phyloP scores from a whole-genome alignment of 306 rosid genomes.

The Abrus precatorius region DNA sequence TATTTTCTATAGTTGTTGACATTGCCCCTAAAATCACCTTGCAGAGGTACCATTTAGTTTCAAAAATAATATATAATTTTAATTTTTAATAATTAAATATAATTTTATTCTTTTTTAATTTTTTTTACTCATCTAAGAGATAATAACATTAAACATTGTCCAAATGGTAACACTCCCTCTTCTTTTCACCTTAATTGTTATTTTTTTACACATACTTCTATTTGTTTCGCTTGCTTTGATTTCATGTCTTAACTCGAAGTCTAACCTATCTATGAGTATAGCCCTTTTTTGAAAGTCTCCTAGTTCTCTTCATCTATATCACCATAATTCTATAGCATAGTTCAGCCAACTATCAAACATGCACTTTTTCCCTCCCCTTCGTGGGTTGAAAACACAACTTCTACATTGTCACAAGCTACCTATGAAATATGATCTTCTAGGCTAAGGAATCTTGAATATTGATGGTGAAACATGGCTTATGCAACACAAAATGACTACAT shows the following conservation, averaged over 20 bases:
- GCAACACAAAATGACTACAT: constrained; percentile 93
- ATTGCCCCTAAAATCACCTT: no score
- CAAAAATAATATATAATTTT: no score
- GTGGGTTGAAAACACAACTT: constrained; percentile 68
- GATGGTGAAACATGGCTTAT: constrained; percentile 94
- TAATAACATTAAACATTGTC: no score
- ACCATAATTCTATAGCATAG: constrained; percentile 56
- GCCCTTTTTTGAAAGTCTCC: constrained; percentile 84
- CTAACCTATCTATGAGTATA: constrained; percentile 78
- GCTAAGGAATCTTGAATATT: constrained; percentile 92
- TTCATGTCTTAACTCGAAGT: constrained; percentile 57
- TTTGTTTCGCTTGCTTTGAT: constrained; percentile 68
- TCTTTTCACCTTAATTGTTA: constrained; percentile 51
- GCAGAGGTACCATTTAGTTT: no score
- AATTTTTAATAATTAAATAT: no score
- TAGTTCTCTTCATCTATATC: constrained; percentile 68
- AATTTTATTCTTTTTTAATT: no score
- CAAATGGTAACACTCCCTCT: constrained; percentile 59
- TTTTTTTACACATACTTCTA: neutral
- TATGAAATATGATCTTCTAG: constrained; percentile 85
- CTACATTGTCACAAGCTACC: constrained; percentile 80
- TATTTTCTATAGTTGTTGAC: no score
- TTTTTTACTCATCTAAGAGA: no score
- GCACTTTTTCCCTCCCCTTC: constrained; percentile 71
- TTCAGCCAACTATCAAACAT: constrained; percentile 72